These are phyloP conservation scores for Letharia columbiana DNA, from an alignment of 495 filamentous ascomycete species.

Conservation along the genomic window DNA sequence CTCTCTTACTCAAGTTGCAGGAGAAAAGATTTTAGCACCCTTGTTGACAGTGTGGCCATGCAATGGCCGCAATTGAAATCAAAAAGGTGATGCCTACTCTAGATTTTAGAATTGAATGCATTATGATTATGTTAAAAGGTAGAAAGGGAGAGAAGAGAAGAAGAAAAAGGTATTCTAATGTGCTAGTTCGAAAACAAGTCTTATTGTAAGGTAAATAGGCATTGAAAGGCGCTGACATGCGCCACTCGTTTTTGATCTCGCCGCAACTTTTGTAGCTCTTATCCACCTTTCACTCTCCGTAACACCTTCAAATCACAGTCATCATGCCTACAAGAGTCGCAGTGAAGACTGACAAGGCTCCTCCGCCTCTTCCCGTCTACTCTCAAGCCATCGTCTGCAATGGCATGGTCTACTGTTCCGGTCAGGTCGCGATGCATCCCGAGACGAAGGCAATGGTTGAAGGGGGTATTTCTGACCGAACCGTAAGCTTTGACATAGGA, in stretches of 20 bases:
- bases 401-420: slow-evolving; percentile 38
- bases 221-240: not conserved
- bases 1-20: not conserved
- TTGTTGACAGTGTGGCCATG: not conserved
- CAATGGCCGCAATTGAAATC: not conserved
- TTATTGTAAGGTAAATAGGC: not conserved
- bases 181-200: not conserved
- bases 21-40: not conserved
- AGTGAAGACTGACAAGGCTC: slow-evolving; percentile 33
- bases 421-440: slow-evolving; percentile 44
- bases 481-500: slow-evolving; percentile 31
- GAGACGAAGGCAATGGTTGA: slow-evolving; percentile 41
- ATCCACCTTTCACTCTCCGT: not conserved
- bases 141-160: too few species aligned
- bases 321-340: slow-evolving; percentile 26
- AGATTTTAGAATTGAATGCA: not conserved
- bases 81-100: not conserved
- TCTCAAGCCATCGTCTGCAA: slow-evolving; percentile 39
- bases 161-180: not conserved
- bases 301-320: not conserved
- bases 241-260: not conserved
- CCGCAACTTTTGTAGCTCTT: not conserved
- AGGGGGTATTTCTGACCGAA: slow-evolving; percentile 46
- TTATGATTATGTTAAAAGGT: not conserved
- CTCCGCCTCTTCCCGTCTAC: slow-evolving; percentile 36